These are phyloP conservation scores for Ciborinia camelliae DNA, from an alignment of 2,329 filamentous ascomycete genomes.

Conservation along the genomic window DNA sequence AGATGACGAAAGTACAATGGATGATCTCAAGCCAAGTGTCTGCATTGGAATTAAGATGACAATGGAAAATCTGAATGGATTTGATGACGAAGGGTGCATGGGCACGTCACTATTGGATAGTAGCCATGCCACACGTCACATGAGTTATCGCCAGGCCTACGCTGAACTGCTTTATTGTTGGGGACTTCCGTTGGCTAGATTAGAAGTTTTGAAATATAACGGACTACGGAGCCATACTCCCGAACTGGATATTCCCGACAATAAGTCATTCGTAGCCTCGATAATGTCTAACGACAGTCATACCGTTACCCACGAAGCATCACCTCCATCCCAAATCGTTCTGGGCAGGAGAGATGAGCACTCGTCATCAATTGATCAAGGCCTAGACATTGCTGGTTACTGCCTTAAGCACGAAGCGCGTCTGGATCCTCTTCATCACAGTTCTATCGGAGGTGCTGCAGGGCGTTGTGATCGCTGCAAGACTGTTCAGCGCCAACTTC, in stretches of 20 bases:
- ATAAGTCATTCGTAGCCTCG: constrained; percentile 33
- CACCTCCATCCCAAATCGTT: constrained; percentile 49
- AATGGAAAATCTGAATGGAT: constrained; percentile 60
- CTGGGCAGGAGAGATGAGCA: constrained; percentile 54
- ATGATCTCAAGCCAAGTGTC: constrained; percentile 26
- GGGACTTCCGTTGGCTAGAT: constrained; percentile 57
- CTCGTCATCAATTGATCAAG: constrained; percentile 48
- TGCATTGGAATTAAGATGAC: constrained; percentile 42
- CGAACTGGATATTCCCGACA: constrained; percentile 32
- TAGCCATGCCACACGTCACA: constrained; percentile 46
- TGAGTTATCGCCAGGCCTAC: constrained; percentile 62
- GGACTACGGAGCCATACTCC: constrained; percentile 51
- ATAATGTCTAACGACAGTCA: constrained; percentile 32
- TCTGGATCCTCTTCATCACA: constrained; percentile 52
- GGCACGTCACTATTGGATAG: constrained; percentile 55
- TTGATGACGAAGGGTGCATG: constrained; percentile 67
- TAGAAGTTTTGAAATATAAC: constrained; percentile 69
- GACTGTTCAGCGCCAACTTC: constrained; percentile 53
- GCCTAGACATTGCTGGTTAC: constrained; percentile 60
- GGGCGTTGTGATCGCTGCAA: constrained; percentile 51
- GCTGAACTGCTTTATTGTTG: constrained; percentile 68
- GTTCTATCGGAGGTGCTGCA: constrained; percentile 44
- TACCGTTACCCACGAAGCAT: constrained; percentile 25
- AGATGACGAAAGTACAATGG: constrained; percentile 32
- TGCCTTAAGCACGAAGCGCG: constrained; percentile 61